phyloP scores from a whole-genome alignment of 306 rosid genomes.

The Casuarina cunninghamiana region DNA sequence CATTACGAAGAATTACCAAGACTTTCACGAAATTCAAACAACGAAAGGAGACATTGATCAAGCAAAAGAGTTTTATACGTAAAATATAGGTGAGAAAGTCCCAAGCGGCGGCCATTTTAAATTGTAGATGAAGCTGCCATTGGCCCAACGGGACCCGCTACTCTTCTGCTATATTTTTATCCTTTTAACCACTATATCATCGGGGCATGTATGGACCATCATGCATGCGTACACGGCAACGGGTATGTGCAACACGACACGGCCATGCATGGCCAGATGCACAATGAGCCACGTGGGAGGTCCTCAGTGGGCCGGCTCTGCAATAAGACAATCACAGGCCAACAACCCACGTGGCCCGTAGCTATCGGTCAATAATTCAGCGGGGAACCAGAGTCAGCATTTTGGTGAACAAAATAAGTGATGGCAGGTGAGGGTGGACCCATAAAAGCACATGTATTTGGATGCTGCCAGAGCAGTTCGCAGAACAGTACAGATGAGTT shows the following conservation, averaged over 20 bases:
- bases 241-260: background rate
- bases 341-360: constrained; percentile 83
- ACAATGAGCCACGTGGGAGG: constrained; percentile 16
- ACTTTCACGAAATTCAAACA: too few species aligned
- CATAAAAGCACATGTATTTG: background rate
- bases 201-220: background rate
- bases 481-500: background rate
- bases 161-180: too few species aligned
- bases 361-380: constrained; percentile 38
- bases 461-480: background rate
- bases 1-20: too few species aligned
- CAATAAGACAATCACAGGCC: constrained; percentile 55
- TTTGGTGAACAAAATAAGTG: background rate
- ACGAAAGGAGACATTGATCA: too few species aligned
- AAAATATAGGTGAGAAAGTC: too few species aligned
- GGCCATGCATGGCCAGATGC: background rate
- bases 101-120: too few species aligned
- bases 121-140: too few species aligned
- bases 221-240: background rate
- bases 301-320: constrained; percentile 10
- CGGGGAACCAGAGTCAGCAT: constrained; percentile 20
- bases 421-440: constrained; percentile 3
- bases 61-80: too few species aligned
- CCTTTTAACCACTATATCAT: background rate
- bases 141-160: too few species aligned